Evolutionary conservation across 1,139 yeast genomes (phyloP), one percentile per base, ranked within the genome.

Genomic region (Lodderomyces pseudojiufengensis): DNA sequence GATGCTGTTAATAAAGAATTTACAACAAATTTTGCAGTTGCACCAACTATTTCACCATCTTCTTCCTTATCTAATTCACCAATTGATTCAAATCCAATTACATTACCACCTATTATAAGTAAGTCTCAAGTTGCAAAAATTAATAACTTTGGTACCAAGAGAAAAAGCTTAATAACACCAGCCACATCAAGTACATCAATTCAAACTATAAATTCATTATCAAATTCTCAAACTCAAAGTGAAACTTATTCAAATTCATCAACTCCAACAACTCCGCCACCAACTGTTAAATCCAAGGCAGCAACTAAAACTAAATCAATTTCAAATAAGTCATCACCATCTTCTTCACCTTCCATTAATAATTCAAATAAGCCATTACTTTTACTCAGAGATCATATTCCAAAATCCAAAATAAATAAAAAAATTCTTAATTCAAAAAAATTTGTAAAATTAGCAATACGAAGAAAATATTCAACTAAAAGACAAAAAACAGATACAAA

Each of bases 401-500:
- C 66, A 6, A 44, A 50, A 35, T 47, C 61, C 2, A 52, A 46
- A 29, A 48, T 66, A 33, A 54, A 57, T 36, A 53, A 54, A 20
- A 43, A 43, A 10, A 43, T 55, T 3, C 40, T 64, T 6, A 42
- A 35, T 1, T 39, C 46, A 24, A 55, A 50, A 37, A 48, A 46
- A 20, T 53, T 66, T 38, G 68, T 69, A 18, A 62, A 64, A 44
- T 53, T 69, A 33, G 73, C 74, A 3, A 56, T 69, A 10, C 46
- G 75, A 32, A 54, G 72, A 27, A 67, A 67, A 40, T 53, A 57
- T 24, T 43, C 51, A 5, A 39, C 57, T 21, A 58, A 52, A 32
- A 50, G 49, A 35, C 25, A 28, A 11, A 20, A 29, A 21, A 26
- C 25, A 8, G 35, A 36, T 16, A 33, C 39, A 11, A 33, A 31